A percentile compares a stretch with the other conserved stretches of the same genome.
These are phyloP conservation scores for Leucocoprinus gongylophorus DNA, from an alignment of 1,284 basidiomycete species.

Conservation along the genomic window DNA sequence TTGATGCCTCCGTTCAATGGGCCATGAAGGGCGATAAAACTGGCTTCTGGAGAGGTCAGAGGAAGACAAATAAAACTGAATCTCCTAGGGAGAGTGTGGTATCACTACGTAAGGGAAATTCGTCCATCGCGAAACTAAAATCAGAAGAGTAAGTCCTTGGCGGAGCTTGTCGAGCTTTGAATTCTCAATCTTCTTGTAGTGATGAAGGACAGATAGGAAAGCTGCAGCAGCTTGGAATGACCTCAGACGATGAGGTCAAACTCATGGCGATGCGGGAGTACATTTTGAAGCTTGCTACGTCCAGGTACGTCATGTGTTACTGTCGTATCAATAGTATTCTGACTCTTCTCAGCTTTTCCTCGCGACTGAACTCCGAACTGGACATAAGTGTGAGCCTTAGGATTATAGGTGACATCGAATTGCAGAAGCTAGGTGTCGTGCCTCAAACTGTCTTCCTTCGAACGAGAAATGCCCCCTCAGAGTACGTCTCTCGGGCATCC, in stretches of 20 bases:
- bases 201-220: slow-evolving; percentile 70
- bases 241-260: slow-evolving; percentile 70
- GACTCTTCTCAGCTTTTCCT: slow-evolving; percentile 45
- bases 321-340: background rate
- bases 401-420: slow-evolving; percentile 58
- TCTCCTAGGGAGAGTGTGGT: slow-evolving; percentile 64
- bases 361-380: slow-evolving; percentile 51
- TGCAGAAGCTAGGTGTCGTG: slow-evolving; percentile 84
- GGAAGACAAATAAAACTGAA: slow-evolving; percentile 44
- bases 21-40: slow-evolving; percentile 74
- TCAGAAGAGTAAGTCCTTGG: slow-evolving; percentile 62
- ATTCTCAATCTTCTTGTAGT: slow-evolving; percentile 34
- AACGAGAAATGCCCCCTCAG: slow-evolving; percentile 34
- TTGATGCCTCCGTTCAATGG: slow-evolving; percentile 85
- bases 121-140: slow-evolving; percentile 42
- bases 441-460: slow-evolving; percentile 94
- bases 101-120: slow-evolving; percentile 45
- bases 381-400: slow-evolving; percentile 62
- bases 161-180: background rate
- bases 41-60: slow-evolving; percentile 65
- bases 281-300: slow-evolving; percentile 70
- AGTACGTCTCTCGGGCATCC: slow-evolving; percentile 29
- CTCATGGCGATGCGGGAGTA: slow-evolving; percentile 83
- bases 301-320: slow-evolving; percentile 29
- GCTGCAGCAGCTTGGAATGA: slow-evolving; percentile 80